Conservation (phyloP, 2,329 filamentous ascomycete genomes). For the Claviceps purpurea region DNA sequence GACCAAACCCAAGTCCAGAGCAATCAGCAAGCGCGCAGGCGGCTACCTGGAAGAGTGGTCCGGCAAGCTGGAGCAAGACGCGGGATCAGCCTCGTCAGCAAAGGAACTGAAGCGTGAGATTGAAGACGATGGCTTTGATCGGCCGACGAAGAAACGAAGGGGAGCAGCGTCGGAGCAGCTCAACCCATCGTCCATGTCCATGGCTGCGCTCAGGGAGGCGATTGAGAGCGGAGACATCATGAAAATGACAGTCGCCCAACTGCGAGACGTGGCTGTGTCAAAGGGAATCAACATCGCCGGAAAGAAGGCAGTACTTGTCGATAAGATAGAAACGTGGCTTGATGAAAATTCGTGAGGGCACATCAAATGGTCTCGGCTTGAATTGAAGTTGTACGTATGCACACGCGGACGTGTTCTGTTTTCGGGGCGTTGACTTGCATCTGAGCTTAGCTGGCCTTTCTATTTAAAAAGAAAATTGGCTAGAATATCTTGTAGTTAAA, state of each 20-base stretch:
- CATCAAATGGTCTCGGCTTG: neutral
- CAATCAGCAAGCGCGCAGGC: conserved; percentile 81
- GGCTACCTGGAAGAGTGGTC: conserved; percentile 69
- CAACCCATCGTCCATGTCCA: conserved; percentile 23
- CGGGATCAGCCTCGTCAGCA: conserved; percentile 21
- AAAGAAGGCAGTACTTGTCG: conserved; percentile 40
- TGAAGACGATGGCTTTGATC: conserved; percentile 27
- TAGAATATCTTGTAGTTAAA: too few relatives aligned
- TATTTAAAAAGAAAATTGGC: neutral
- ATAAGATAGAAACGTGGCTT: conserved; percentile 43
- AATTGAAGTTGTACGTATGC: neutral
- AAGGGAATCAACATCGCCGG: conserved; percentile 36
- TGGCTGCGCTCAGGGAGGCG: conserved; percentile 32
- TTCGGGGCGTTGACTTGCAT: too few relatives aligned
- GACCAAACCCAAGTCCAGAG: conserved; percentile 70
- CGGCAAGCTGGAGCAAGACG: conserved; percentile 47
- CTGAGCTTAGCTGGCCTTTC: neutral
- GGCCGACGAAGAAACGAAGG: conserved; percentile 34
- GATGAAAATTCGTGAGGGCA: conserved; percentile 26
- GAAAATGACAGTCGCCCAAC: conserved; percentile 41
- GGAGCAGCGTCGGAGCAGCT: conserved; percentile 19
- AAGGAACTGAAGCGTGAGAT: conserved; percentile 39
- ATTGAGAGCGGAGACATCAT: conserved; percentile 31
- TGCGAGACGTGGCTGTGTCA: conserved; percentile 34
- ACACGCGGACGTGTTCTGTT: neutral